Evolutionary conservation across 352 stramenopile species (phyloP), one percentile per base, ranked within the genome.

Genomic region (Globisporangium ultimum): DNA sequence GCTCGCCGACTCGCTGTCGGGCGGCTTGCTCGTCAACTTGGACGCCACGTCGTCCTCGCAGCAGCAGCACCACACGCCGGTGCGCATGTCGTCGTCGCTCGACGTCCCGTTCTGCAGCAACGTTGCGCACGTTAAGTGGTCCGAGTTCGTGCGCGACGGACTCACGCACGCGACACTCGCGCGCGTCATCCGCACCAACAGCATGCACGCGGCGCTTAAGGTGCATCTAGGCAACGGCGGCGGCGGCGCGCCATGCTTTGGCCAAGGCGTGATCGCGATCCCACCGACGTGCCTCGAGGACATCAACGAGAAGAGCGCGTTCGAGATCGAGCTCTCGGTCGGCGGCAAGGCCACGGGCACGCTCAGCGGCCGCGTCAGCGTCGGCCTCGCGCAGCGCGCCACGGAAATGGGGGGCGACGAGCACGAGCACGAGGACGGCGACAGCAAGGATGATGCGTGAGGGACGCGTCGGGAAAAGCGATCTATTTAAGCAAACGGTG

Each of bases 231-330:
- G 71, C 5, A 32, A 32, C 24, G 24, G 24, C 24, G 80, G 80
- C 43, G 67, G 59, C 10, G 61, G 68, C 11, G 56, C 72, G 34
- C 68, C 72, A 50, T 78, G 61, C 53, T 86, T 89, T 15, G 82
- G 82, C 38, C 82, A 91, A 47, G 82, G 82, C 52, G 82, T 83
- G 21, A 74, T 91, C 46, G 82, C 71, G 32, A 74, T 91, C n/a
- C 63, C 78, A 9, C 70, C 73, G 54, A 53, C 61, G 68, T 45
- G 64, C 53, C 51, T 48, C 36, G 64, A 34, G 47, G 68, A 60
- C 52, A 60, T 47, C 48, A 68, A 28, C 22, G 75, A 55, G 45
- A 62, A 67, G 9, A 22, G 24, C 45, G 49, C 71, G 64, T 62
- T 91, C 84, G 63, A 71, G 22, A 70, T 89, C 24, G 55, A 77